A percentile compares a stretch with the other conserved stretches of the same genome.
Conservation (phyloP, 257 asterid species). For the Solanum lycopersicoides region DNA sequence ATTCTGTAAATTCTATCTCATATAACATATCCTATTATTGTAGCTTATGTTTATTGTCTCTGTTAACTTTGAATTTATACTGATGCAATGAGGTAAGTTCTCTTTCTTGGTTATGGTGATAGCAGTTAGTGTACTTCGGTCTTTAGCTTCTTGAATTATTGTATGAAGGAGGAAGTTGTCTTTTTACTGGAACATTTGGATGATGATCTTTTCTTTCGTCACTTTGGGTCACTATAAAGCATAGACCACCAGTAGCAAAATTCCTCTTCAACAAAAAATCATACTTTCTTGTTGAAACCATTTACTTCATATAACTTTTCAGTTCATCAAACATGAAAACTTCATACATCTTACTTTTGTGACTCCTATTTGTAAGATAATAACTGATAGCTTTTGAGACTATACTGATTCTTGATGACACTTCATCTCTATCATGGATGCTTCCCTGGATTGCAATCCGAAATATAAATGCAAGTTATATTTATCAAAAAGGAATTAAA, state of each 20-base stretch:
- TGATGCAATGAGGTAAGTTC: neutral
- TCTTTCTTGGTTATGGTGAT: neutral
- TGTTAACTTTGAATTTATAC: neutral
- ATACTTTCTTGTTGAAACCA: neutral
- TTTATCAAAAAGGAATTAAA: neutral
- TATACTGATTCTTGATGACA: neutral
- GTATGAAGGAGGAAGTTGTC: neutral
- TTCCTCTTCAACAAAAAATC: neutral
- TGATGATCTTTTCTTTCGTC: neutral
- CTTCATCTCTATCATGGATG: neutral
- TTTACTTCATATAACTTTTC: neutral
- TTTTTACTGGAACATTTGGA: neutral
- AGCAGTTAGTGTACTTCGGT: neutral
- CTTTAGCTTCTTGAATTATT: neutral
- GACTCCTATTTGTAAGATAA: neutral
- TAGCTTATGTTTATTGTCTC: neutral
- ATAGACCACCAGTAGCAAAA: neutral
- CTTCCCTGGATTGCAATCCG: neutral
- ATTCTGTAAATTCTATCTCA: neutral
- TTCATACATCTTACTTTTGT: neutral
- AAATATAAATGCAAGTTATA: neutral
- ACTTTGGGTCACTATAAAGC: neutral
- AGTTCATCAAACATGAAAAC: neutral
- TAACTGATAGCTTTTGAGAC: neutral
- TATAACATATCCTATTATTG: neutral